A percentile compares a stretch with the other conserved stretches of the same genome.
Evolutionary conservation across 108 stramenopile species (phyloP).

Genomic region (Skeletonema tropicum): DNA sequence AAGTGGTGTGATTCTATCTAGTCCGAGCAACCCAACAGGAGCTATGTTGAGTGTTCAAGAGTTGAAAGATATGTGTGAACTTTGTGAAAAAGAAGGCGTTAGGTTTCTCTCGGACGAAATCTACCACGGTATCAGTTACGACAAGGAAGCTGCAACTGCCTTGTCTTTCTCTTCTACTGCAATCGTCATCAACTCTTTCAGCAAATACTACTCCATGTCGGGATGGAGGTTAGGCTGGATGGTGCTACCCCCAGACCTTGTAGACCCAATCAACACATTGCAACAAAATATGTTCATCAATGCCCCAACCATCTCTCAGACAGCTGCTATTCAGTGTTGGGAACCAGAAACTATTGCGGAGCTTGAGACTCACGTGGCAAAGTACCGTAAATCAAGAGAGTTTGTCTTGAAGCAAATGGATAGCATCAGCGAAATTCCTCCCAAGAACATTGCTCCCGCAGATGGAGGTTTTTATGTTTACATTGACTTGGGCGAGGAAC

Average conservation of each 20-base stretch:
- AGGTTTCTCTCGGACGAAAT: constrained; percentile 94
- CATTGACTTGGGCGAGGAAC: constrained; percentile 78
- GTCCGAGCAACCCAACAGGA: constrained; percentile 91
- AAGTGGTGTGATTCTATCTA: constrained; percentile 85
- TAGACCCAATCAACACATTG: constrained; percentile 76
- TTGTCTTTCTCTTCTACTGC: constrained; percentile 68
- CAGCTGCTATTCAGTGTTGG: constrained; percentile 85
- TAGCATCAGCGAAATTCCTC: constrained; percentile 42
- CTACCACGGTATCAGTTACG: constrained; percentile 92
- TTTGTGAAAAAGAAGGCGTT: constrained; percentile 81
- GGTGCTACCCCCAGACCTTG: constrained; percentile 74
- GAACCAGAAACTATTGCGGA: constrained; percentile 74
- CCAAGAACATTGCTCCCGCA: constrained; percentile 76
- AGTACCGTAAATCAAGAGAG: constrained; percentile 68
- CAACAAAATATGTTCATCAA: constrained; percentile 96
- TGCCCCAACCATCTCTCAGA: constrained; percentile 91
- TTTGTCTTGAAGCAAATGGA: constrained; percentile 62
- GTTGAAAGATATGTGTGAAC: constrained; percentile 76
- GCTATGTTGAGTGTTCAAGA: constrained; percentile 83
- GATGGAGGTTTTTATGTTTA: constrained; percentile 95
- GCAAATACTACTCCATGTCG: constrained; percentile 95
- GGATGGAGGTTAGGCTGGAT: constrained; percentile 95
- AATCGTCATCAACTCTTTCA: constrained; percentile 92
- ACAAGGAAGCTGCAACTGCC: constrained; percentile 82
- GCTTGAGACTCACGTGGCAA: constrained; percentile 77